Conservation (phyloP, 1,284 basidiomycete genomes). For the Cryptococcus sp. region DNA sequence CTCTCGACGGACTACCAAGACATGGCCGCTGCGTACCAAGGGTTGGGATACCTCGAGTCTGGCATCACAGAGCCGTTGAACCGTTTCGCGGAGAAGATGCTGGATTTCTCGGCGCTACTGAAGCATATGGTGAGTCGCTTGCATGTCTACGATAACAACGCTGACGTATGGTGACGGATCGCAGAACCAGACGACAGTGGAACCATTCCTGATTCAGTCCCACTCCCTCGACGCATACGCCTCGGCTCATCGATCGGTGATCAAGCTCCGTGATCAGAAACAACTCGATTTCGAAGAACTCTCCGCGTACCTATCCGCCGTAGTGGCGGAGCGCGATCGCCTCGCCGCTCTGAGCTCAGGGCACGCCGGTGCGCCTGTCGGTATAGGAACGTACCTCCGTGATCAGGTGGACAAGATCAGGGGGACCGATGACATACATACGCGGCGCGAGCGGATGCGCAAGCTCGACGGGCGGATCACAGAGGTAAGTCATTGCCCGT, state of each 20-base stretch:
- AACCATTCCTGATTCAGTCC: slow-evolving; percentile 83
- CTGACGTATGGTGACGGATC: background rate
- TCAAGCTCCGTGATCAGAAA: slow-evolving; percentile 95
- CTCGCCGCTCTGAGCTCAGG: slow-evolving; percentile 76
- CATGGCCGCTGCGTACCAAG: slow-evolving; percentile 90
- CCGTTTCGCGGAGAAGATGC: slow-evolving; percentile 89
- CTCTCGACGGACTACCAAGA: slow-evolving; percentile 96
- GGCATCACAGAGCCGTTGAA: slow-evolving; percentile 97
- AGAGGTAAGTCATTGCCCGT: slow-evolving; percentile 63
- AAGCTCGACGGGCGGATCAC: slow-evolving; percentile 92
- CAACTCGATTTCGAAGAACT: slow-evolving; percentile 98
- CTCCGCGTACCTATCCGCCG: slow-evolving; percentile 87
- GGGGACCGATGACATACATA: slow-evolving; percentile 90
- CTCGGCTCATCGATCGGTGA: slow-evolving; percentile 81
- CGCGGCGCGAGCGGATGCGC: slow-evolving; percentile 80
- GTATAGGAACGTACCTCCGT: slow-evolving; percentile 87
- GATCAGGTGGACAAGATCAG: slow-evolving; percentile 88
- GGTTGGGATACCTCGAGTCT: slow-evolving; percentile 93
- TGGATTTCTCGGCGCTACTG: slow-evolving; percentile 85
- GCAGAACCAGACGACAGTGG: slow-evolving; percentile 79
- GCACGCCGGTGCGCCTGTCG: slow-evolving; percentile 57
- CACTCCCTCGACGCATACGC: slow-evolving; percentile 88
- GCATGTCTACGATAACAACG: background rate
- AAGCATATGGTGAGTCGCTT: slow-evolving; percentile 68
- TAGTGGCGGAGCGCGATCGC: slow-evolving; percentile 88